A percentile compares a stretch with the other conserved stretches of the same genome.
phyloP scores from a whole-genome alignment of 2,329 filamentous ascomycete species.

The Penicillium sp. region DNA sequence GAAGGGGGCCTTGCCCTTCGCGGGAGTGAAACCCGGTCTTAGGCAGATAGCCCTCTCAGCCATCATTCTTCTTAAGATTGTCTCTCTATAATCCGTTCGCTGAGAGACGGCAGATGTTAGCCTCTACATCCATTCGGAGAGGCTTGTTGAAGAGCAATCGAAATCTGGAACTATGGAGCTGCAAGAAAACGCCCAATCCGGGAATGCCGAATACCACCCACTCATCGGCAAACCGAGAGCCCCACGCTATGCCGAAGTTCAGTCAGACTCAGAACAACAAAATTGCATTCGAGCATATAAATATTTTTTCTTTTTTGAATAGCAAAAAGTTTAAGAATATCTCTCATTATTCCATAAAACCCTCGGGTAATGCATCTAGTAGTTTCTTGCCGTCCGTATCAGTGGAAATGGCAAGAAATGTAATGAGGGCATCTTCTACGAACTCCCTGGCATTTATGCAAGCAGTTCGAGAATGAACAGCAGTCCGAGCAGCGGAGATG shows the following conservation, averaged over 20 bases:
- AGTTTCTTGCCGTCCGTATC: neutral
- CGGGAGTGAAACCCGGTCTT: no score
- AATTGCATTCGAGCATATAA: neutral
- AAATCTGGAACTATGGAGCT: constrained; percentile 1
- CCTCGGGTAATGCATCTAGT: neutral
- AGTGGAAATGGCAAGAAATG: neutral
- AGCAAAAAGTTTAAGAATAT: neutral
- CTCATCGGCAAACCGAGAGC: neutral
- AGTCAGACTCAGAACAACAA: neutral
- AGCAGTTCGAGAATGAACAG: neutral
- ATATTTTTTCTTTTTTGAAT: no score
- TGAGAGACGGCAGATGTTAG: no score
- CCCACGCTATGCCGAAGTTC: neutral
- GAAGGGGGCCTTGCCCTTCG: no score
- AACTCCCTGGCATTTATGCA: neutral
- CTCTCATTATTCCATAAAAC: neutral
- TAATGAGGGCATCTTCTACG: neutral
- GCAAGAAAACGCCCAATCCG: neutral
- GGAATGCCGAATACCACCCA: neutral
- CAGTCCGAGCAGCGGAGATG: neutral
- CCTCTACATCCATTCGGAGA: constrained; percentile 32
- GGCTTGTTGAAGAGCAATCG: neutral
- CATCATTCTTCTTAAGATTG: no score
- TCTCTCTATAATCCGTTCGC: no score
- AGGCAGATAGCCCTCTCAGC: no score